Base-by-base conservation (phyloP, 116 monocot species). In the Papilionanthe hybrid region DNA sequence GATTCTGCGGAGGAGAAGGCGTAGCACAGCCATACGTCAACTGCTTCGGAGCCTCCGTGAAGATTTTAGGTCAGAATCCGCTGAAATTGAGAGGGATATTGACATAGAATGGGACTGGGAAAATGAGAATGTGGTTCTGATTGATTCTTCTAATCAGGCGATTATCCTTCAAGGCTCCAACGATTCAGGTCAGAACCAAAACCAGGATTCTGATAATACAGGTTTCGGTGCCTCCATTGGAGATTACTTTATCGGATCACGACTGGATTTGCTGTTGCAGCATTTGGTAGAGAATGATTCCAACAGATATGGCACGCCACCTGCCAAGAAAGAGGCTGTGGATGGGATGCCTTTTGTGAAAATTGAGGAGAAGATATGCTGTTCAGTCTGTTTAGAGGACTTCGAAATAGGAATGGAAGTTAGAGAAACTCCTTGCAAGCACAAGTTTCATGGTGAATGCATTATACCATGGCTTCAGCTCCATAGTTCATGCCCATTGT, bases 381-480 rank as follows among this genome's bases (percentile, higher is more conserved):
- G 92, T 77, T 80, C 89, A 13, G 83, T 92, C 32, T 92, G 92
- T 77, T 80, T 92, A 25, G 92, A 92, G 78, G 89, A 87, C 43
- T 85, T 89, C 76, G 85, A 78, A 7, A 72, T 87, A 2, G 92
- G 87, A 5, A 68, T 41, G 0, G 84, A 89, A 55, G 87, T 78
- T 4, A 87, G 82, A 67, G 84, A 89, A 80, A 87, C 89, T 87
- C 92, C 92, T 0, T 92, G 92, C 45, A 85, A 89, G 63, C 92
- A 92, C 55, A 79, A 72, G 29, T 92, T 92, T 55, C 92, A 92
- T 74, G 44, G 69, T 7, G 77, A 50, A 20, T 92, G 92, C 48
- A 89, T 92, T 44, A 56, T 92, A 65, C 89, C 85, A 20, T 92
- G 92, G 92, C 87, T 92, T n/a, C 84, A 89, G 74, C 77, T 89